phyloP scores from a whole-genome alignment of 345 rosid genomes.

The Garcia nutans region DNA sequence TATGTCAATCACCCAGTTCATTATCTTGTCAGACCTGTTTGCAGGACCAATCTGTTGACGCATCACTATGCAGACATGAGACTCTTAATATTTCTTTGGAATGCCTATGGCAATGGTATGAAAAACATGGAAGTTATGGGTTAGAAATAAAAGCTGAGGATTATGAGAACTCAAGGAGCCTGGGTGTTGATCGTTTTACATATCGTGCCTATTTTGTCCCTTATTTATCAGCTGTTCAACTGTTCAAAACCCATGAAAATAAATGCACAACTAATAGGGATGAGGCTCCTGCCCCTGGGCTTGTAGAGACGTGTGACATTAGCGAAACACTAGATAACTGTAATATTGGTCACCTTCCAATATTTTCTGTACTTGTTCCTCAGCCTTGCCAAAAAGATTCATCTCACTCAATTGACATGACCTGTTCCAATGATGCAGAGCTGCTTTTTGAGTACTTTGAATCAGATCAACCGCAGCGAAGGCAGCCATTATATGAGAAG shows the following conservation, averaged over 20 bases:
- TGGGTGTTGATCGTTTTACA: conserved; percentile 42
- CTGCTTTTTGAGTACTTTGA: conserved; percentile 60
- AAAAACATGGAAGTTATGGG: conserved; percentile 52
- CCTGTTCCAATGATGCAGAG: conserved; percentile 29
- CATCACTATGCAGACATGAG: conserved; percentile 39
- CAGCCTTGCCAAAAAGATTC: conserved; percentile 16
- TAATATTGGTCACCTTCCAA: conserved; percentile 21
- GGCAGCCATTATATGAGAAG: conserved; percentile 55
- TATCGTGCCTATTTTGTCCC: conserved; percentile 62
- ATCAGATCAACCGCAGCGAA: conserved; percentile 50
- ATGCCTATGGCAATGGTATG: conserved; percentile 58
- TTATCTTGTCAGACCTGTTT: conserved; percentile 34
- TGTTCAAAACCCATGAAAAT: conserved; percentile 31
- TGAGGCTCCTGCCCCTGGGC: conserved; percentile 15
- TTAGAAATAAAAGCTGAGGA: conserved; percentile 55
- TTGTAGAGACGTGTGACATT: conserved; percentile 15
- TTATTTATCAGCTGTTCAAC: conserved; percentile 55
- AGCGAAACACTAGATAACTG: conserved; percentile 18
- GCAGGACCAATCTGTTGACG: conserved; percentile 21
- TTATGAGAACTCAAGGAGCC: conserved; percentile 34
- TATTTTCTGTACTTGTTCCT: conserved; percentile 38
- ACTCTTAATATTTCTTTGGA: conserved; percentile 39
- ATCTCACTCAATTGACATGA: conserved; percentile 21
- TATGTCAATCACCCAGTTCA: conserved; percentile 25
- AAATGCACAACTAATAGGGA: conserved; percentile 1